These are phyloP conservation scores for Triticum urartu DNA, from an alignment of 176 grass and related monocot genomes.

Conservation along the genomic window DNA sequence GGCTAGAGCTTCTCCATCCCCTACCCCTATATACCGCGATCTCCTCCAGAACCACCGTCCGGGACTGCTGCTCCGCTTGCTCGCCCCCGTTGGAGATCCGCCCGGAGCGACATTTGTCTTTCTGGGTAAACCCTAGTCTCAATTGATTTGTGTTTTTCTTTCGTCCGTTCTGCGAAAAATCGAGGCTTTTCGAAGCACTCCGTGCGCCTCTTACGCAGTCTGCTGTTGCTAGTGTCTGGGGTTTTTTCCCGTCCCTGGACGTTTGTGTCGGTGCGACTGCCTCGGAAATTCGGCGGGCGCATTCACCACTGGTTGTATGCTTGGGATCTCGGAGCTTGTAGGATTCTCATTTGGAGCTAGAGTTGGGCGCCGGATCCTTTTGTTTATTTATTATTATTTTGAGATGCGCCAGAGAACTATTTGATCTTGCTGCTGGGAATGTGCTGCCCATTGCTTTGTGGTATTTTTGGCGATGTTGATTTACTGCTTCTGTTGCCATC, in stretches of 20 bases:
- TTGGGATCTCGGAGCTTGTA: slow-evolving; percentile 34
- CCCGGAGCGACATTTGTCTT: slow-evolving; percentile 29
- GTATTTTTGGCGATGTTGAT: slow-evolving; percentile 6
- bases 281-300: not conserved
- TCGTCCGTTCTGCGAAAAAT: slow-evolving; percentile 6
- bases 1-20: not conserved
- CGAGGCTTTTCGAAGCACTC: slow-evolving; percentile 14
- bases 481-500: not conserved
- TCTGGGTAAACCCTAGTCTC: slow-evolving; percentile 53
- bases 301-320: not conserved
- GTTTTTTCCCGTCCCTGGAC: not conserved
- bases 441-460: not conserved
- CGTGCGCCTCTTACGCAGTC: not conserved
- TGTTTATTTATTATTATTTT: not conserved
- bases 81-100: slow-evolving; percentile 35
- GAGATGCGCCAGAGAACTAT: slow-evolving; percentile 10
- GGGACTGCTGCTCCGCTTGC: not conserved
- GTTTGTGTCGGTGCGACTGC: slow-evolving; percentile 33
- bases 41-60: not conserved
- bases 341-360: slow-evolving; percentile 25
- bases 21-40: not conserved
- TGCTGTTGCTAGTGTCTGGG: not conserved
- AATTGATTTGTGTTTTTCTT: not conserved
- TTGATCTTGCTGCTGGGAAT: slow-evolving; percentile 8
- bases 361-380: not conserved